Conservation (phyloP, 78 protist genomes). For the Emiliania huxleyi region DNA sequence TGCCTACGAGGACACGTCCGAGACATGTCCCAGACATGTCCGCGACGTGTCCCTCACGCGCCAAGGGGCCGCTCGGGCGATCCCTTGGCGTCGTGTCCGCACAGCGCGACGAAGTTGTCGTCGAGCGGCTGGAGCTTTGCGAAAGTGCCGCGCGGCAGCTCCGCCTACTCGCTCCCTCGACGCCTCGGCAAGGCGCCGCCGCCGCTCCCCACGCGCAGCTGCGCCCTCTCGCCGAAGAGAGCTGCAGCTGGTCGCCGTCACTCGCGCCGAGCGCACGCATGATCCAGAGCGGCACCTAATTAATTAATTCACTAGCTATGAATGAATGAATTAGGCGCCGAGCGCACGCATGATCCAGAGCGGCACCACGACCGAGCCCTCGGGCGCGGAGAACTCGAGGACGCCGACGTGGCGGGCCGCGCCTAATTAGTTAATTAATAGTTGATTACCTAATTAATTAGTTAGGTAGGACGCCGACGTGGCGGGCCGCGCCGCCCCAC, state of each 20-base stretch:
- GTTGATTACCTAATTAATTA: too few species aligned
- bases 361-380: not conserved
- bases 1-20: not conserved
- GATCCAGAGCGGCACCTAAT: not conserved
- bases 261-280: not conserved
- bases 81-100: not conserved
- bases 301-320: too few species aligned
- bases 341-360: conserved; percentile 10
- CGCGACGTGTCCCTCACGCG: too few species aligned
- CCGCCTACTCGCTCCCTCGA: too few species aligned
- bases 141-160: not conserved
- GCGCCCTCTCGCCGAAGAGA: not conserved
- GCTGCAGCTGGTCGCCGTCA: not conserved
- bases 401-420: not conserved
- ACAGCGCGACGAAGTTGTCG: not conserved
- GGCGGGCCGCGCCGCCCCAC: not conserved
- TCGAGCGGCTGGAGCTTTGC: conserved; percentile 18
- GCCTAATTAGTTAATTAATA: too few species aligned
- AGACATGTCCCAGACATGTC: too few species aligned
- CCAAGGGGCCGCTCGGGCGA: too few species aligned
- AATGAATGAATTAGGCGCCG: too few species aligned
- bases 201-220: not conserved
- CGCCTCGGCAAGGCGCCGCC: too few species aligned
- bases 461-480: too few species aligned
- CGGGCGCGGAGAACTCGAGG: conserved; percentile 30